Percentiles rank a stretch among this genome's conserved stretches.
Evolutionary conservation across 352 stramenopile genomes (phyloP).

Genomic region (Globisporangium nodosum): DNA sequence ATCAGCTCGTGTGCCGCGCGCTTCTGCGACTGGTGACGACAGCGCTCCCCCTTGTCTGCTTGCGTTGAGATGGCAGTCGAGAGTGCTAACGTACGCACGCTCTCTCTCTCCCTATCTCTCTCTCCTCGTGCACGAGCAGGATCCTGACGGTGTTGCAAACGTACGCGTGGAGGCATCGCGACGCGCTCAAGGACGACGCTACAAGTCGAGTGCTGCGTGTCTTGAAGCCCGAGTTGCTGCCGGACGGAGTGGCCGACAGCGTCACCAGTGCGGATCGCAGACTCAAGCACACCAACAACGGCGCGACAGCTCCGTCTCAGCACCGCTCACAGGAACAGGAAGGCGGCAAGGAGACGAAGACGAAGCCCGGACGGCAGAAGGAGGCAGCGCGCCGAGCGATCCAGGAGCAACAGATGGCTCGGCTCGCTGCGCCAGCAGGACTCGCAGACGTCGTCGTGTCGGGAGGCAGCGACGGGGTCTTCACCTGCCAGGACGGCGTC

Average conservation of each 20-base stretch:
- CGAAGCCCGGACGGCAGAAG: slow-evolving; percentile 8
- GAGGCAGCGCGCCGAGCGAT: slow-evolving; percentile 41
- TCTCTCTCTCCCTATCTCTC: background rate
- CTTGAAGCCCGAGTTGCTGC: slow-evolving; percentile 45
- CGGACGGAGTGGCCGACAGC: slow-evolving; percentile 3
- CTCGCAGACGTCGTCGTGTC: slow-evolving; percentile 24
- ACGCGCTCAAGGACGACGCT: slow-evolving; percentile 30
- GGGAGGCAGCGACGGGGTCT: slow-evolving; percentile 28
- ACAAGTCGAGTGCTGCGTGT: slow-evolving; percentile 43
- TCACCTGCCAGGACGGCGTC: slow-evolving; percentile 67
- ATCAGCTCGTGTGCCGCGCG: slow-evolving; percentile 84
- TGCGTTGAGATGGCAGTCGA: background rate
- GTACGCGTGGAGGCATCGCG: slow-evolving; percentile 52
- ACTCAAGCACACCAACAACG: background rate
- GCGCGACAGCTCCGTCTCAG: background rate
- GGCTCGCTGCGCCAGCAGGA: slow-evolving; percentile 41
- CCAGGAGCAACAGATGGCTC: slow-evolving; percentile 74
- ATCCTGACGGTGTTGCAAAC: slow-evolving; percentile 55
- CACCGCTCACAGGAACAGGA: background rate
- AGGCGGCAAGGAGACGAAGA: background rate
- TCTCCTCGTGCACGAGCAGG: slow-evolving; percentile 18
- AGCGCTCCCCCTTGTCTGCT: background rate
- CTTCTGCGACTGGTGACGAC: slow-evolving; percentile 84
- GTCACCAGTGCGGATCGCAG: background rate
- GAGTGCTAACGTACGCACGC: background rate